These are phyloP conservation scores for Isatis lusitanica DNA, from an alignment of 441 rosid species.

Conservation along the genomic window DNA sequence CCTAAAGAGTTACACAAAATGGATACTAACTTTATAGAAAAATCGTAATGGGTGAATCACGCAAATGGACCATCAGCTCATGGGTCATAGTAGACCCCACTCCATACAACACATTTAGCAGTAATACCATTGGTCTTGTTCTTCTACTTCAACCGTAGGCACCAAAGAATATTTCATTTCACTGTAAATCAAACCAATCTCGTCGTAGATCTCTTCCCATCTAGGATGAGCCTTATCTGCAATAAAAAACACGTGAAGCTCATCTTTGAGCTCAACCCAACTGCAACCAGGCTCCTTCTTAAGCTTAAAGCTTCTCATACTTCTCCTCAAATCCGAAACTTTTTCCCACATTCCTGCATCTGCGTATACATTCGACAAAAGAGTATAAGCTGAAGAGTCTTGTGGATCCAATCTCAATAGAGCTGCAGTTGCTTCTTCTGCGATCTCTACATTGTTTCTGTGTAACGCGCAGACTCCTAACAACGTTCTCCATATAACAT, in stretches of 20 bases:
- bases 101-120: background rate
- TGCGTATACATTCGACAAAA: conserved; percentile 77
- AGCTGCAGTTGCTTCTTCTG: conserved; percentile 59
- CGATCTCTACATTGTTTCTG: conserved; percentile 67
- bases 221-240: conserved; percentile 72
- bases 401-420: conserved; percentile 67
- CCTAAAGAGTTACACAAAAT: background rate
- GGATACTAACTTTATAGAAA: background rate
- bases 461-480: conserved; percentile 74
- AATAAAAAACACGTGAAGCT: conserved; percentile 67
- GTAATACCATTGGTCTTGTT: conserved; percentile 9
- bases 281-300: conserved; percentile 94
- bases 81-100: background rate
- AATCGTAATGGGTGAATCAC: background rate
- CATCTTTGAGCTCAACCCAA: conserved; percentile 84
- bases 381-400: conserved; percentile 75
- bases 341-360: conserved; percentile 79
- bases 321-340: conserved; percentile 60
- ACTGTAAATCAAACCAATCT: conserved; percentile 45
- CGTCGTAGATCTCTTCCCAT: conserved; percentile 57
- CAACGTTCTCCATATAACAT: conserved; percentile 80
- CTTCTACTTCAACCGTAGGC: conserved; percentile 17
- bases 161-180: conserved; percentile 49
- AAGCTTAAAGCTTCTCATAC: conserved; percentile 59
- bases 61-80: background rate